Conservation (phyloP, 768 basidiomycete species). For the Naganishia vishniacii region DNA sequence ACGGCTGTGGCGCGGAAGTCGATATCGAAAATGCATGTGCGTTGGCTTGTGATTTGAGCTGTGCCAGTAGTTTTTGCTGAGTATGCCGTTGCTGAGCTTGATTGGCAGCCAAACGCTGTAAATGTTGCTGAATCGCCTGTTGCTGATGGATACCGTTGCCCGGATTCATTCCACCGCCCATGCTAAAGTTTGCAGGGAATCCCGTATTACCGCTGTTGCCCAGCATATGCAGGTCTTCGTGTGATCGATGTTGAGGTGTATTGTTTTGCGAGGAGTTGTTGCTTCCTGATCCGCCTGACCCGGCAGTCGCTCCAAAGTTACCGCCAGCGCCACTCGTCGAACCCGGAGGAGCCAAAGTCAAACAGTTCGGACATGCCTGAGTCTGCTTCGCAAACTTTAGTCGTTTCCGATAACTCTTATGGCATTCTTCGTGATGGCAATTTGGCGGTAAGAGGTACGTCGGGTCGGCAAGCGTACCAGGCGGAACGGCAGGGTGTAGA, state of each 20-base stretch:
- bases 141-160: conserved; percentile 24
- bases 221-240: conserved; percentile 44
- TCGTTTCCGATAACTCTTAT: conserved; percentile 51
- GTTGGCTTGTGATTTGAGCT: conserved; percentile 24
- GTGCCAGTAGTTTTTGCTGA: conserved; percentile 27
- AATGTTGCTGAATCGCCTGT: conserved; percentile 29
- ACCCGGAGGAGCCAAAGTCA: conserved; percentile 33
- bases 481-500: conserved; percentile 45
- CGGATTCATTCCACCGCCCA: not conserved
- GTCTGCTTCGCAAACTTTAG: conserved; percentile 49
- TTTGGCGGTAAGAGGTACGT: conserved; percentile 50
- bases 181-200: not conserved
- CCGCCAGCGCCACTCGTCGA: conserved; percentile 28
- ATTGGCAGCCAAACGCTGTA: conserved; percentile 28
- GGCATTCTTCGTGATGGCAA: conserved; percentile 53
- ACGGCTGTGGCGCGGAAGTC: conserved; percentile 19
- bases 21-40: conserved; percentile 23
- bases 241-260: conserved; percentile 43
- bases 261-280: conserved; percentile 42
- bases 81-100: conserved; percentile 30
- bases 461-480: conserved; percentile 48
- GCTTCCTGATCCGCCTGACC: conserved; percentile 34
- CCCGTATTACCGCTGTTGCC: conserved; percentile 28
- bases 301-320: conserved; percentile 14
- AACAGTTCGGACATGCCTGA: conserved; percentile 47